Evolutionary conservation across 768 basidiomycete genomes (phyloP).

Genomic region (Suillus subaureus): DNA sequence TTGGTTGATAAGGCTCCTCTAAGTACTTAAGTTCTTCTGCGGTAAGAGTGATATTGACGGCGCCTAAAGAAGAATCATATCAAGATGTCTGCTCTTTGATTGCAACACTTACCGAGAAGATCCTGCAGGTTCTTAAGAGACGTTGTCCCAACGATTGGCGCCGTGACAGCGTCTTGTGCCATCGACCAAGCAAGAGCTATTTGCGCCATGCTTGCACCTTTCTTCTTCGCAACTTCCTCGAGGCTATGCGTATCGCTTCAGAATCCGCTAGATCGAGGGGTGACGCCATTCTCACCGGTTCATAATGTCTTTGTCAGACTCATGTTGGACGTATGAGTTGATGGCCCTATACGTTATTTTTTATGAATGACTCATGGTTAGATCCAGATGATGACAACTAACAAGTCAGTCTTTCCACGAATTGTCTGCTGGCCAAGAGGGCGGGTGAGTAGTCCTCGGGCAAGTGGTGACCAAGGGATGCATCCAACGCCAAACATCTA

Average conservation of each 20-base stretch:
- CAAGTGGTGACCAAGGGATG: conserved; percentile 64
- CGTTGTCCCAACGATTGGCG: conserved; percentile 61
- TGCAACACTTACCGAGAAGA: conserved; percentile 41
- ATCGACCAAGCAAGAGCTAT: conserved; percentile 56
- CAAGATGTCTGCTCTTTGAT: neutral
- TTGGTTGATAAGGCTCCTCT: conserved; percentile 54
- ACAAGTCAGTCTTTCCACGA: conserved; percentile 40
- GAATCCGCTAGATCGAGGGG: conserved; percentile 10
- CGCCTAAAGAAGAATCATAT: conserved; percentile 29
- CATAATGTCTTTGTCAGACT: conserved; percentile 40
- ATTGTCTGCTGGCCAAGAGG: conserved; percentile 41
- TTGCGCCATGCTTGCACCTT: conserved; percentile 57
- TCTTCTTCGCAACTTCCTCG: conserved; percentile 55
- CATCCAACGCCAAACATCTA: conserved; percentile 55
- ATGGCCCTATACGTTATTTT: conserved; percentile 17
- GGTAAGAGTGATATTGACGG: conserved; percentile 49
- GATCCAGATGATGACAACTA: conserved; percentile 6
- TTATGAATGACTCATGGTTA: neutral
- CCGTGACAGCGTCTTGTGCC: conserved; percentile 49
- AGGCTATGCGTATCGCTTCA: conserved; percentile 38
- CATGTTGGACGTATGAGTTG: conserved; percentile 20
- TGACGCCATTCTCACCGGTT: conserved; percentile 35
- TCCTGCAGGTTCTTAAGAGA: conserved; percentile 54
- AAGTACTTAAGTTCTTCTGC: conserved; percentile 60
- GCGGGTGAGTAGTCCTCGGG: conserved; percentile 50